These are phyloP conservation scores for Mycocentrospora acerina DNA, from an alignment of 2,329 filamentous ascomycete species.

Conservation along the genomic window DNA sequence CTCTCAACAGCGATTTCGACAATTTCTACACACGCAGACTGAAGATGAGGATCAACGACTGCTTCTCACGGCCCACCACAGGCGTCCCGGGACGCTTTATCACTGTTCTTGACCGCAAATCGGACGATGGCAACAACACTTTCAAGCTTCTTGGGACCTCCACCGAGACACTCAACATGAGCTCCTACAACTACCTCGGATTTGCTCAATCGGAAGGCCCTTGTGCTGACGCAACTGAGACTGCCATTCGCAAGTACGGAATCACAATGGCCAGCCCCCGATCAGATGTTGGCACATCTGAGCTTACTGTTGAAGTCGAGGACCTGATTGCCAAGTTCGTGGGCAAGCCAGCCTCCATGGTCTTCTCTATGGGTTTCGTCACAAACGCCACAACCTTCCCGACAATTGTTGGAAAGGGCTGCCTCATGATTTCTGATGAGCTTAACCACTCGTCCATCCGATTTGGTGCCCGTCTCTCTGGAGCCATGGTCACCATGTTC, in stretches of 20 bases:
- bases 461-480: constrained; percentile 88
- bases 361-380: constrained; percentile 98
- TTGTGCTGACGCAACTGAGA: constrained; percentile 90
- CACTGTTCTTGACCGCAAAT: constrained; percentile 86
- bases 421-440: constrained; percentile 93
- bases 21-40: constrained; percentile 94
- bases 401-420: constrained; percentile 87
- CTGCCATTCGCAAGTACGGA: constrained; percentile 80
- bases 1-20: constrained; percentile 96
- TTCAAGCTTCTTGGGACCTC: constrained; percentile 88
- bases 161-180: constrained; percentile 97
- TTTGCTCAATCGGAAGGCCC: constrained; percentile 97
- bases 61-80: constrained; percentile 88
- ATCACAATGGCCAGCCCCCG: constrained; percentile 80
- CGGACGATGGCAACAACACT: constrained; percentile 85
- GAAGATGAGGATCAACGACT: constrained; percentile 95
- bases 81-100: constrained; percentile 94
- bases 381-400: constrained; percentile 94
- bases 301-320: constrained; percentile 87
- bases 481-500: constrained; percentile 93
- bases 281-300: constrained; percentile 80
- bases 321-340: constrained; percentile 86
- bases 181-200: constrained; percentile 98
- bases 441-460: constrained; percentile 98
- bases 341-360: constrained; percentile 90